These are phyloP conservation scores for Backusella parvicylindrica DNA, from an alignment of 192 early-diverging fungal species.

Conservation along the genomic window DNA sequence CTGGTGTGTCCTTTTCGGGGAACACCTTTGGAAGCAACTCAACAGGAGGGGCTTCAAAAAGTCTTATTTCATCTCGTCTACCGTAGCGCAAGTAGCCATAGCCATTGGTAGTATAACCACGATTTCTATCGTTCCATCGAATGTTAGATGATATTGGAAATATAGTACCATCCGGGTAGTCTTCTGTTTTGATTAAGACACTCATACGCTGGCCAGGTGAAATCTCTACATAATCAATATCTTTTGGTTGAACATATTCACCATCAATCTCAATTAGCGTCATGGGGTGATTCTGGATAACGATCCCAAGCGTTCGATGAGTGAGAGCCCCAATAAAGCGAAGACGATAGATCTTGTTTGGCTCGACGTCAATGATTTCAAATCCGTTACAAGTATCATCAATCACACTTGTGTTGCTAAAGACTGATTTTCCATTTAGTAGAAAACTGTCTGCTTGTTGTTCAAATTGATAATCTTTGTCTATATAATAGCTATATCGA, in stretches of 20 bases:
- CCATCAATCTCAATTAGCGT: conserved; percentile 52
- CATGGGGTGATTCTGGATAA: conserved; percentile 39
- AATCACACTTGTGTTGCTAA: neutral
- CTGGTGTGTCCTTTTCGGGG: neutral
- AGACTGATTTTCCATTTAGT: conserved; percentile 11
- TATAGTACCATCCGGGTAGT: conserved; percentile 3
- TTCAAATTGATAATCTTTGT: neutral
- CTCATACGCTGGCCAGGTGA: conserved; percentile 43
- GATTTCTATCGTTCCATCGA: neutral
- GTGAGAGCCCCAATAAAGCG: conserved; percentile 37
- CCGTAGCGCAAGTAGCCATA: neutral
- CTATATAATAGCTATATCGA: neutral
- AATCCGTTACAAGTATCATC: conserved; percentile 9
- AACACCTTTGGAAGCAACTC: neutral
- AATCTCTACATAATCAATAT: conserved; percentile 33
- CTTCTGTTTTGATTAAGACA: conserved; percentile 34
- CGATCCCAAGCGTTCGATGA: conserved; percentile 36
- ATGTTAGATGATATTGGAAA: neutral
- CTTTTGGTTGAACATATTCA: conserved; percentile 34
- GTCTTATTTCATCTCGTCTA: neutral
- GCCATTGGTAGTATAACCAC: neutral
- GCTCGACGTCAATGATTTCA: conserved; percentile 18
- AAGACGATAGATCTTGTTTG: conserved; percentile 26
- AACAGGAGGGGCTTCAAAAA: neutral
- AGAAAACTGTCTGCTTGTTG: neutral